phyloP scores from a whole-genome alignment of 441 rosid genomes.

The Mallotus japonicus region DNA sequence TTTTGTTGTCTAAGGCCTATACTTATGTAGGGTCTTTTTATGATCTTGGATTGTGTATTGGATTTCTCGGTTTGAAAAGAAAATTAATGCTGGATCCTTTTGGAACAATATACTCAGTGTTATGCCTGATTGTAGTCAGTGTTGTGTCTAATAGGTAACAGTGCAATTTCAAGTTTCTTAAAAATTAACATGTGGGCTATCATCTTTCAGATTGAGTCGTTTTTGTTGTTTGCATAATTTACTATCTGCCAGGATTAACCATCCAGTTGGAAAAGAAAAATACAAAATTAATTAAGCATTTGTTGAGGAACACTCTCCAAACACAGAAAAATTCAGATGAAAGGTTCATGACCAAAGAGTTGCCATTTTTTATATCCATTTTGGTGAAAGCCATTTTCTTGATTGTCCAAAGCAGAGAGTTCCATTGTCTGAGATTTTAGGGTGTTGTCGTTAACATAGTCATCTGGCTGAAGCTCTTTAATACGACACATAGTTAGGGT shows the following conservation, averaged over 20 bases:
- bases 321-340: background rate
- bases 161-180: background rate
- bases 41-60: background rate
- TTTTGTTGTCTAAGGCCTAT: background rate
- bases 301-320: background rate
- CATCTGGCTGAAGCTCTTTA: background rate
- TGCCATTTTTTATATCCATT: background rate
- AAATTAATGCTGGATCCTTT: constrained; percentile 1
- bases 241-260: background rate
- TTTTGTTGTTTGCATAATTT: background rate
- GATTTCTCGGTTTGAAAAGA: background rate
- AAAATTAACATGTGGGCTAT: background rate
- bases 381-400: background rate
- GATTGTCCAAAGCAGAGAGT: background rate
- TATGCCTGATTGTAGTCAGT: background rate
- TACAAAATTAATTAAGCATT: no score
- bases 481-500: no score
- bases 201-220: background rate
- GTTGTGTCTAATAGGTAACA: no score
- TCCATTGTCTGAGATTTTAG: background rate
- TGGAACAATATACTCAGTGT: background rate
- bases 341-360: background rate
- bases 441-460: background rate
- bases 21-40: background rate
- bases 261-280: background rate